Conservation (phyloP, 108 stramenopile species). For the Thalassiosira profunda region DNA sequence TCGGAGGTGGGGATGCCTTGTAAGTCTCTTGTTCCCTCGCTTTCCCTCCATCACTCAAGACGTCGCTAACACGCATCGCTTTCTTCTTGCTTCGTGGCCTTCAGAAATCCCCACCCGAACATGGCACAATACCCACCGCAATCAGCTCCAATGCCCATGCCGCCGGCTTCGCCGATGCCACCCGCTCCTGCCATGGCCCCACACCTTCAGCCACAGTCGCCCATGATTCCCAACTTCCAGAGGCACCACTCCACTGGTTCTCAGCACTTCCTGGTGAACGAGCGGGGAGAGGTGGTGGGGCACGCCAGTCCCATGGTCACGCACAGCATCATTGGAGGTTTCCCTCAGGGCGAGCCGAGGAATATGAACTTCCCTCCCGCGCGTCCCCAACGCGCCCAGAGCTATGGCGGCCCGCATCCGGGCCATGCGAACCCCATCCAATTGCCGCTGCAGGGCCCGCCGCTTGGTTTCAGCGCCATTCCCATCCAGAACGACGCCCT, state of each 20-base stretch:
- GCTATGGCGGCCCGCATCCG: conserved; percentile 2
- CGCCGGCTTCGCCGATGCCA: conserved; percentile 20
- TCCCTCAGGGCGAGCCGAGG: conserved; percentile 6
- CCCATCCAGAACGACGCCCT: conserved; percentile 2
- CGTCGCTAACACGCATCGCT: neutral
- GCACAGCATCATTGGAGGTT: conserved; percentile 17
- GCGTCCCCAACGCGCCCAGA: conserved; percentile 18
- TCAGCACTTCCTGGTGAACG: conserved; percentile 41
- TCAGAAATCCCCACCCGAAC: conserved; percentile 3
- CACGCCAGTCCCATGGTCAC: conserved; percentile 27
- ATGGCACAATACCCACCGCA: conserved; percentile 1
- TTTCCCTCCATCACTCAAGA: neutral
- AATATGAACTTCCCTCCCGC: conserved; percentile 5
- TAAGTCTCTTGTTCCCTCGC: conserved; percentile 6
- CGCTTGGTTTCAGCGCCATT: neutral
- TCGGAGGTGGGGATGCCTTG: conserved; percentile 17
- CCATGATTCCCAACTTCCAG: conserved; percentile 12
- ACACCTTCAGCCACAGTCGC: conserved; percentile 18
- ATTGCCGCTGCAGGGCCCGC: conserved; percentile 2
- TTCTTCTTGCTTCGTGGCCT: neutral
- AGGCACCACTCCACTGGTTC: conserved; percentile 38
- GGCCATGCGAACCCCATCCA: neutral
- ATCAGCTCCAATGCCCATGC: conserved; percentile 18
- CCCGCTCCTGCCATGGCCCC: conserved; percentile 3
- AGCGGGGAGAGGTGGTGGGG: conserved; percentile 45